Evolutionary conservation across 2,329 filamentous ascomycete genomes (phyloP).

Genomic region (Scopulariopsis brevicaulis): DNA sequence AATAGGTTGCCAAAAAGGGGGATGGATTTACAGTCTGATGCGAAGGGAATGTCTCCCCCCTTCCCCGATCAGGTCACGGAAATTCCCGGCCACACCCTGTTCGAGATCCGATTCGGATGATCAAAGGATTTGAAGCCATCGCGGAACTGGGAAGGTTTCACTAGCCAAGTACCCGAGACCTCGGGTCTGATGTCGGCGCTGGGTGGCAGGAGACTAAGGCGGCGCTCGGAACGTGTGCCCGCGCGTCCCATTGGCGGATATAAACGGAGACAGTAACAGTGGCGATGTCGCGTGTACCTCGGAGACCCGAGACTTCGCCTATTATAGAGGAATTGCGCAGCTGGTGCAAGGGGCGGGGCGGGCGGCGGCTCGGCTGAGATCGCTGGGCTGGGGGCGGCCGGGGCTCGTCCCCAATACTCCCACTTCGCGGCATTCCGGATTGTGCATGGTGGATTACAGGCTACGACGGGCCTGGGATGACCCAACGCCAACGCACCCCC

Average conservation of each 20-base stretch:
- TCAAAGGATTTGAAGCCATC: slow-evolving; percentile 1
- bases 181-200: not conserved
- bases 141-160: slow-evolving; percentile 1
- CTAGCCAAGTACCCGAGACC: not conserved
- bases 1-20: not conserved
- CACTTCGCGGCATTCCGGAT: slow-evolving; percentile 5
- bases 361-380: slow-evolving; percentile 2
- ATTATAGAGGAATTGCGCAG: not conserved
- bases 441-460: slow-evolving; percentile 6
- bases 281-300: slow-evolving; percentile 1
- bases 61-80: not conserved
- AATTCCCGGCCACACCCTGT: not conserved
- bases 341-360: not conserved
- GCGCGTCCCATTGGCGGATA: not conserved
- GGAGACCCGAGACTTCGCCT: not conserved
- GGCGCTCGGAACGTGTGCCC: not conserved
- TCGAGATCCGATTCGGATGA: not conserved
- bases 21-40: not conserved
- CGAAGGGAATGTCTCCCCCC: not conserved
- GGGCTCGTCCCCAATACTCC: not conserved
- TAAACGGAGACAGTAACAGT: not conserved
- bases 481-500: slow-evolving; percentile 5
- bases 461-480: slow-evolving; percentile 5
- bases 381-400: not conserved
- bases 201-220: not conserved